Conservation (phyloP, 2,329 filamentous ascomycete species). For the Neofusicoccum umdonicola region DNA sequence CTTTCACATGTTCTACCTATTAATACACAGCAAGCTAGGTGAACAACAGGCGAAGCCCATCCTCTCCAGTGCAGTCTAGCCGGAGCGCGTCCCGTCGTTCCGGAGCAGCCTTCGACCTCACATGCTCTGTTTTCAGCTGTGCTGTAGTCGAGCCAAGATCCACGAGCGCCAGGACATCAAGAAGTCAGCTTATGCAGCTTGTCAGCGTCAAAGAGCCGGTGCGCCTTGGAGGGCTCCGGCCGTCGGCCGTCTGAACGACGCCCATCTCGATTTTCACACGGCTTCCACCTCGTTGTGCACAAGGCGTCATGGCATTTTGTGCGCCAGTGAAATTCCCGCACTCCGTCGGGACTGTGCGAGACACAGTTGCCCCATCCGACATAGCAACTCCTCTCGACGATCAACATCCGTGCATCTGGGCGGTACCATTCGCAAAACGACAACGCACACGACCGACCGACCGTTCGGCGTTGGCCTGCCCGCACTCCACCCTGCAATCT, state of each 20-base stretch:
- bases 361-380: constrained; percentile 1
- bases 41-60: background rate
- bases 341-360: background rate
- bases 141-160: too few species aligned
- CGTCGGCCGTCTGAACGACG: too few species aligned
- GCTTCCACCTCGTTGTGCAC: too few species aligned
- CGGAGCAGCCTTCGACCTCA: background rate
- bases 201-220: background rate
- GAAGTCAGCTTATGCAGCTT: too few species aligned
- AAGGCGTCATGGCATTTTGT: background rate
- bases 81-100: background rate
- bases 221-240: too few species aligned
- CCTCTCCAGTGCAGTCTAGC: background rate
- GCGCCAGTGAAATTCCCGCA: background rate
- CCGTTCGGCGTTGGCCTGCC: too few species aligned
- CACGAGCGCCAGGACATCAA: too few species aligned
- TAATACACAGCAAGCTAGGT: background rate
- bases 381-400: background rate
- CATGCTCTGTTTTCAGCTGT: background rate
- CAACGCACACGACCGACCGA: background rate
- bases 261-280: too few species aligned
- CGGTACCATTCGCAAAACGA: too few species aligned
- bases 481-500: background rate
- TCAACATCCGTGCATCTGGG: background rate
- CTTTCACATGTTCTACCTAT: background rate